Conservation (phyloP, 176 grass and related monocot species). For the Rhipidocladum racemiflorum region DNA sequence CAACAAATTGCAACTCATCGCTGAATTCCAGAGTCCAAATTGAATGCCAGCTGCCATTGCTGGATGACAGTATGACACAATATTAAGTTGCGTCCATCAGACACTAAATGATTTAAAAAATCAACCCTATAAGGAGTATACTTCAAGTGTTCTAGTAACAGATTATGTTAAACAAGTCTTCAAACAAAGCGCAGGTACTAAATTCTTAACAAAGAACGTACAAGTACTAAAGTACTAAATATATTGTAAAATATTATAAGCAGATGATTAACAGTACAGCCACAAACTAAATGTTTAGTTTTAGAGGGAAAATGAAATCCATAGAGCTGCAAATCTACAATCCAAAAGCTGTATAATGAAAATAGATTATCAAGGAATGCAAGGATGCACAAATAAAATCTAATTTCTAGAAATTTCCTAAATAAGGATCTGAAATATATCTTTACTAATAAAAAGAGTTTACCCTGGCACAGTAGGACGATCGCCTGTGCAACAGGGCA, state of each 20-base stretch:
- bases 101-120: conserved; percentile 26
- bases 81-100: conserved; percentile 41
- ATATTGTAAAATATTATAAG: background rate
- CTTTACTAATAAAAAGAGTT: too few relatives aligned
- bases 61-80: conserved; percentile 52
- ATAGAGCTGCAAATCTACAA: background rate
- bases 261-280: background rate
- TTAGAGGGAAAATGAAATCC: background rate
- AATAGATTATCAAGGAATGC: conserved; percentile 1
- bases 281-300: conserved; percentile 8
- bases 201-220: background rate
- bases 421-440: background rate
- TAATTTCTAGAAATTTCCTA: background rate
- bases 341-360: background rate
- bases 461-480: too few relatives aligned
- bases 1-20: conserved; percentile 66
- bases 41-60: conserved; percentile 85
- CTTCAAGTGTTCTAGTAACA: conserved; percentile 12
- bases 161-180: conserved; percentile 14
- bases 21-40: conserved; percentile 83
- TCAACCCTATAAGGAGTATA: conserved; percentile 27
- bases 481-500: too few relatives aligned
- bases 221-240: background rate
- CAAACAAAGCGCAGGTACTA: background rate
- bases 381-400: conserved; percentile 4